Evolutionary conservation across 2,329 filamentous ascomycete species (phyloP).

Genomic region (Dactylellina haptotyla): DNA sequence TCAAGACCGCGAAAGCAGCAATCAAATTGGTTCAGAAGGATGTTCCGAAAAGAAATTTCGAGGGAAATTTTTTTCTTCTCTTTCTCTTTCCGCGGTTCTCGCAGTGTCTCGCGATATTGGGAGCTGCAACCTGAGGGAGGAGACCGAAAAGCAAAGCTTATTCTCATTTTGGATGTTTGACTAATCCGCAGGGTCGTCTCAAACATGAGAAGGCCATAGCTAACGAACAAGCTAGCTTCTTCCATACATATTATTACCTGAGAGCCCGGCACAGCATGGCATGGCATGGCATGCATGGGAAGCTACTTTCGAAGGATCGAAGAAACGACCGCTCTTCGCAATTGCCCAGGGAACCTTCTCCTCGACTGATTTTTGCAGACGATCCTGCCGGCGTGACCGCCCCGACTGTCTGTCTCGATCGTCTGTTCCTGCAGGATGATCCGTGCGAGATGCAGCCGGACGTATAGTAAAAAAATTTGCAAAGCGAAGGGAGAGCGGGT

Average conservation of each 20-base stretch:
- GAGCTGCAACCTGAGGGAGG: conserved; percentile 1
- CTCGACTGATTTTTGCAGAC: neutral
- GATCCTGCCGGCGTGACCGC: neutral
- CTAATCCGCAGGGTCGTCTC: neutral
- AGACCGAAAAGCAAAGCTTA: conserved; percentile 26
- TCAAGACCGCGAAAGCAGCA: conserved; percentile 1
- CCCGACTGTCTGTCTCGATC: conserved; percentile 12
- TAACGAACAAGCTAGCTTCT: neutral
- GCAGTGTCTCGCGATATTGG: neutral
- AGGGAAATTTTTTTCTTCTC: conserved; percentile 15
- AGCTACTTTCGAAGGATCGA: too few species aligned
- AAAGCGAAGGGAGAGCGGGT: neutral
- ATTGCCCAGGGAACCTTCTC: neutral
- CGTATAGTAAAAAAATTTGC: neutral
- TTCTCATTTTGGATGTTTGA: conserved; percentile 21
- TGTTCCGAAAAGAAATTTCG: conserved; percentile 1
- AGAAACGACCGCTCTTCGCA: neutral
- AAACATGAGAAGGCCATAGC: too few species aligned
- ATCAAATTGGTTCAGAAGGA: conserved; percentile 12
- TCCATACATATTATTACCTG: too few species aligned
- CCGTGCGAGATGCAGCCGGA: conserved; percentile 21
- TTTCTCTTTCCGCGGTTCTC: neutral
- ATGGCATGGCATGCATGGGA: too few species aligned
- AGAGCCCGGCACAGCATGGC: too few species aligned
- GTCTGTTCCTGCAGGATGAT: conserved; percentile 34